phyloP scores from a whole-genome alignment of 257 asterid genomes.

The Solanum medicagineum region DNA sequence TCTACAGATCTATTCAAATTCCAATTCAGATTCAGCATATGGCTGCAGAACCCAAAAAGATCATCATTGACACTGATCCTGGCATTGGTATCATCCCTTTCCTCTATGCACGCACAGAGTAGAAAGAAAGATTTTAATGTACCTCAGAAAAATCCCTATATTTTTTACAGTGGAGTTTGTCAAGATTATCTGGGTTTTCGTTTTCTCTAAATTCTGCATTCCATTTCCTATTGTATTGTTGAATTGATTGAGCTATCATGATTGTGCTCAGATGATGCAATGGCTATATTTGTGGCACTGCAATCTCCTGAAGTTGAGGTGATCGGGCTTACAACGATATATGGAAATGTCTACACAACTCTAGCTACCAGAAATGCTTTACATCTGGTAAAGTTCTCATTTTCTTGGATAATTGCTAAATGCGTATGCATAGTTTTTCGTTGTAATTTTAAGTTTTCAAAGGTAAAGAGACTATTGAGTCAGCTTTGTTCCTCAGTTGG shows the following conservation, averaged over 20 bases:
- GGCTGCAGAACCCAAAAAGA: constrained; percentile 49
- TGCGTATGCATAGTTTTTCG: neutral
- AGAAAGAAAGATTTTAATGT: neutral
- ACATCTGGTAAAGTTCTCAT: constrained; percentile 48
- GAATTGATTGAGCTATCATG: neutral
- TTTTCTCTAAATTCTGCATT: neutral
- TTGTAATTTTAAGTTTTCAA: neutral
- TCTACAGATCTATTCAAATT: neutral
- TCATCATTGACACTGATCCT: constrained; percentile 95
- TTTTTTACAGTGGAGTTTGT: neutral
- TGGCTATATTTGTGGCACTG: constrained; percentile 93
- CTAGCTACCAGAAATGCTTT: constrained; percentile 97
- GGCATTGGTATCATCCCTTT: constrained; percentile 51
- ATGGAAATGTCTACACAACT: constrained; percentile 89
- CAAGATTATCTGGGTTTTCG: neutral
- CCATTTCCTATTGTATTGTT: neutral
- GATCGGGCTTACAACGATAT: constrained; percentile 85
- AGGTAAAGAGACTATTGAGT: neutral
- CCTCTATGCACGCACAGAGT: neutral
- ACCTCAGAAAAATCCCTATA: neutral
- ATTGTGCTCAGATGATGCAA: constrained; percentile 70
- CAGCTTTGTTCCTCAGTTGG: neutral
- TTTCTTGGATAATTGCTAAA: neutral
- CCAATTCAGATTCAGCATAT: neutral
- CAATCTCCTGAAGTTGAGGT: constrained; percentile 94